Evolutionary conservation across 2,329 filamentous ascomycete genomes (phyloP).

Genomic region (Venturia oleaginea): DNA sequence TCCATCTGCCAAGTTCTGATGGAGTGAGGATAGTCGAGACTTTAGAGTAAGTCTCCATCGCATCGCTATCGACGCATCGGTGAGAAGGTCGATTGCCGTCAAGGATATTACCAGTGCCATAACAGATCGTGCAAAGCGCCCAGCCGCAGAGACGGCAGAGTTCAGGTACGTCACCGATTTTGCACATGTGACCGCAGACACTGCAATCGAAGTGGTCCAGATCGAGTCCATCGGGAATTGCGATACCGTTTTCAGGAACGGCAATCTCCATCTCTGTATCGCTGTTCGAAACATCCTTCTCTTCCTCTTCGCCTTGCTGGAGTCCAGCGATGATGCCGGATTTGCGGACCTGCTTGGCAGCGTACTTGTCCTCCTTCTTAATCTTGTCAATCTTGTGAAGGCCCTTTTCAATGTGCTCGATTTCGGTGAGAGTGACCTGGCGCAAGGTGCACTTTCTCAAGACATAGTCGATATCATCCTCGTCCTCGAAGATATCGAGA

Average conservation of each 20-base stretch:
- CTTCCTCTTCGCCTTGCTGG: not conserved
- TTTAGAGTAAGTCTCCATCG: not conserved
- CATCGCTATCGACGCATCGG: not conserved
- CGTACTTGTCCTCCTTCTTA: not conserved
- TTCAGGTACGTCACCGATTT: not conserved
- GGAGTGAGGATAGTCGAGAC: not conserved
- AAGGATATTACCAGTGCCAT: not conserved
- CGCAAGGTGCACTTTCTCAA: not conserved
- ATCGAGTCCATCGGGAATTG: not conserved
- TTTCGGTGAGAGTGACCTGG: not conserved
- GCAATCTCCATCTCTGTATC: not conserved
- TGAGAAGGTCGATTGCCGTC: not conserved
- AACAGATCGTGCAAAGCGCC: not conserved
- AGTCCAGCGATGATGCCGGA: not conserved
- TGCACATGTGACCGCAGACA: not conserved
- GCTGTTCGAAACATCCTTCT: not conserved
- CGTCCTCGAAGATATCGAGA: not conserved
- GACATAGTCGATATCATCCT: not conserved
- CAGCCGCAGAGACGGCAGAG: not conserved
- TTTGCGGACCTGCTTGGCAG: not conserved
- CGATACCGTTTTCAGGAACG: not conserved
- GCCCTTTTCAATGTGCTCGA: not conserved
- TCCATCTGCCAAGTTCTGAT: not conserved
- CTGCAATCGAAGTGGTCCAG: not conserved
- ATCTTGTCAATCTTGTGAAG: not conserved